Conservation (phyloP, 2,329 filamentous ascomycete genomes). For the Fusarium nisikadoi region DNA sequence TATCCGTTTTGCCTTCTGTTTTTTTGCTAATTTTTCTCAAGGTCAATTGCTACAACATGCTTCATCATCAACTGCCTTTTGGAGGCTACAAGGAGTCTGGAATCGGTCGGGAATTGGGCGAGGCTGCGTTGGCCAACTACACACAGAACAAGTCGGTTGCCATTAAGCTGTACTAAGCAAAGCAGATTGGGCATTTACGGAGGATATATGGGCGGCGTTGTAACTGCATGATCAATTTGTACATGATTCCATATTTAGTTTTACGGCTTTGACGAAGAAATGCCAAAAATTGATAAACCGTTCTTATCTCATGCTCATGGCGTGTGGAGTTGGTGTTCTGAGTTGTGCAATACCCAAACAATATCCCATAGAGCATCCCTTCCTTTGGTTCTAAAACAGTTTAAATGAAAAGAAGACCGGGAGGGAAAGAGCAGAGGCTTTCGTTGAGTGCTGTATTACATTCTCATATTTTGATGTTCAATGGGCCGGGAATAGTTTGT, state of each 20-base stretch:
- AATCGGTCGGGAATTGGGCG: slow-evolving; percentile 80
- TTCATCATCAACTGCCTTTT: slow-evolving; percentile 74
- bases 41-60: slow-evolving; percentile 74
- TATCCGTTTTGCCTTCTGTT: too few relatives aligned
- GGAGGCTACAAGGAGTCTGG: slow-evolving; percentile 83
- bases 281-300: slow-evolving; percentile 28
- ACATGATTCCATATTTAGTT: slow-evolving; percentile 39
- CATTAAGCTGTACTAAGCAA: slow-evolving; percentile 53
- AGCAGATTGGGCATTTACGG: slow-evolving; percentile 12
- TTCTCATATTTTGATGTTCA: neutral
- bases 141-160: slow-evolving; percentile 75
- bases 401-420: neutral
- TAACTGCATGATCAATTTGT: slow-evolving; percentile 37
- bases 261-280: slow-evolving; percentile 33
- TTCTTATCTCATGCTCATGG: neutral
- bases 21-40: too few relatives aligned
- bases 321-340: slow-evolving; percentile 6
- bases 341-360: too few relatives aligned
- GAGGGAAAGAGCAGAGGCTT: neutral
- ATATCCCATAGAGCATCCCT: neutral
- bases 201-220: slow-evolving; percentile 35
- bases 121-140: slow-evolving; percentile 74
- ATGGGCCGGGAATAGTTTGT: too few relatives aligned
- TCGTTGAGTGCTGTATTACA: neutral
- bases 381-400: neutral